A percentile compares a stretch with the other conserved stretches of the same genome.
Evolutionary conservation across 345 rosid species (phyloP).

Genomic region (Citrus unshiu): DNA sequence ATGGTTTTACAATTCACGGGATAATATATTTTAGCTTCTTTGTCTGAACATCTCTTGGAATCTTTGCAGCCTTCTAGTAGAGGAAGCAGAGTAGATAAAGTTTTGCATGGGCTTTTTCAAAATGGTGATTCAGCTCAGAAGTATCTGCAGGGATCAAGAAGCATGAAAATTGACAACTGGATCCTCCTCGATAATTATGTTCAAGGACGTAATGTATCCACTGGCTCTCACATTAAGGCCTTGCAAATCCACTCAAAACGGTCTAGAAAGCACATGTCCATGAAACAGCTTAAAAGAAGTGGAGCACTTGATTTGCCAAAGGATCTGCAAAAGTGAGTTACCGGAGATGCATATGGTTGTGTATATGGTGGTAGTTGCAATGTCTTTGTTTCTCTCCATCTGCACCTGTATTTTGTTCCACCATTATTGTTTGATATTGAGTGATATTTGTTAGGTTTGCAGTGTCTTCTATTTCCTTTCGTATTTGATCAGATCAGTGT

Average conservation of each 20-base stretch:
- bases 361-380: neutral
- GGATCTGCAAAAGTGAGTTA: slow-evolving; percentile 55
- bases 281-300: slow-evolving; percentile 66
- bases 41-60: neutral
- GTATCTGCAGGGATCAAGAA: slow-evolving; percentile 69
- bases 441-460: neutral
- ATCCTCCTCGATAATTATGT: slow-evolving; percentile 82
- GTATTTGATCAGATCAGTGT: neutral
- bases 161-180: slow-evolving; percentile 58
- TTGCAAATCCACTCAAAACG: slow-evolving; percentile 61
- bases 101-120: slow-evolving; percentile 69
- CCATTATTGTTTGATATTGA: neutral
- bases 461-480: neutral
- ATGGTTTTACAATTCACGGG: neutral
- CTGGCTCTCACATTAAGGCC: slow-evolving; percentile 37
- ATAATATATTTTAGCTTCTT: slow-evolving; percentile 2
- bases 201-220: slow-evolving; percentile 40
- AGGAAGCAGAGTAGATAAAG: slow-evolving; percentile 50
- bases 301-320: slow-evolving; percentile 54
- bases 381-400: neutral
- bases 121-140: slow-evolving; percentile 81
- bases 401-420: neutral
- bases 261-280: slow-evolving; percentile 73
- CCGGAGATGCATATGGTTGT: neutral
- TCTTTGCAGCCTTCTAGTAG: slow-evolving; percentile 47